Conservation (phyloP, 2,329 filamentous ascomycete genomes). For the Ophiobolus disseminans region DNA sequence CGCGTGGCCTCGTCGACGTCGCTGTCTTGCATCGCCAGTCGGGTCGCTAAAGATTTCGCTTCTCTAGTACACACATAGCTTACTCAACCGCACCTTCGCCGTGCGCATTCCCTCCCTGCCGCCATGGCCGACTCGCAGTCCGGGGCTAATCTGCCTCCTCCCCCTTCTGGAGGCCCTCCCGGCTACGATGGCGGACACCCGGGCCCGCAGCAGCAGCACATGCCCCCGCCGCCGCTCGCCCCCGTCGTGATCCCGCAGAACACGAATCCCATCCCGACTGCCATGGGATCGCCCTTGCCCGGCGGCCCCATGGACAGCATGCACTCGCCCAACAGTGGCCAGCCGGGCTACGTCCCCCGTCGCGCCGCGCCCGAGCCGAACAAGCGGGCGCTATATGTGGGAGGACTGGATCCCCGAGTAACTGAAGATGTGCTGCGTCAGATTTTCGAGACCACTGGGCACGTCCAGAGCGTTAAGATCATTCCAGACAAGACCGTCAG, state of each 20-base stretch:
- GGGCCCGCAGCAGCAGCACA: slow-evolving; percentile 72
- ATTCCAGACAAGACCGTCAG: slow-evolving; percentile 99
- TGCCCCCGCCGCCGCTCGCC: slow-evolving; percentile 88
- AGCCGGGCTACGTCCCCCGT: slow-evolving; percentile 72
- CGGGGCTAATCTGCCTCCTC: slow-evolving; percentile 70
- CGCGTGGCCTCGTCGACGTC: slow-evolving; percentile 19
- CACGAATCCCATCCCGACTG: slow-evolving; percentile 92
- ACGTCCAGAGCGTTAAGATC: slow-evolving; percentile 98
- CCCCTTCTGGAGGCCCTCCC: slow-evolving; percentile 73
- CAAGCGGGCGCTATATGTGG: slow-evolving; percentile 96
- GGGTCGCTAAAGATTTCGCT: slow-evolving; percentile 11
- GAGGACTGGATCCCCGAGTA: slow-evolving; percentile 90
- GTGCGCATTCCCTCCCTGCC: slow-evolving; percentile 14
- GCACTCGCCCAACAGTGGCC: slow-evolving; percentile 84
- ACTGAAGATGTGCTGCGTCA: slow-evolving; percentile 96
- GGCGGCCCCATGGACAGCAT: slow-evolving; percentile 78
- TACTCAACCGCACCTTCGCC: slow-evolving; percentile 18
- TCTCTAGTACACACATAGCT: slow-evolving; percentile 7
- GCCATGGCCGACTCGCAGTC: slow-evolving; percentile 80
- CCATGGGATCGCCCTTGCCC: slow-evolving; percentile 86
- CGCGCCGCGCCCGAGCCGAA: slow-evolving; percentile 97
- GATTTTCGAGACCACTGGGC: slow-evolving; percentile 98
- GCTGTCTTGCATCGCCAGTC: slow-evolving; percentile 13
- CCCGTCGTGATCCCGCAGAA: slow-evolving; percentile 89
- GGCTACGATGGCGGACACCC: slow-evolving; percentile 81